Conservation (phyloP, 2,329 filamentous ascomycete species). For the Ascochyta viciae-villosae region DNA sequence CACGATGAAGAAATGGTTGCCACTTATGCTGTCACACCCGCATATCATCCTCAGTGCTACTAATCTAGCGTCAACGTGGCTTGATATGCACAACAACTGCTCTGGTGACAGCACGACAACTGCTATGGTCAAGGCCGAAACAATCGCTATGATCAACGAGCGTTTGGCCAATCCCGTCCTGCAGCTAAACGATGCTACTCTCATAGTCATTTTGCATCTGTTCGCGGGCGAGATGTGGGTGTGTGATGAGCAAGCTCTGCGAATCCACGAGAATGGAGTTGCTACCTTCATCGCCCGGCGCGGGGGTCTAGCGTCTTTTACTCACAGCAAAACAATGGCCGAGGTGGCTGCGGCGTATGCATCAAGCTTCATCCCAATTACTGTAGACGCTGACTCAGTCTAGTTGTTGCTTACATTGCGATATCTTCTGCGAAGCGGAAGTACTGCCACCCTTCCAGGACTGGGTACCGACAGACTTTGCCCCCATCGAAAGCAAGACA, state of each 20-base stretch:
- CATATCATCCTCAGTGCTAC: slow-evolving; percentile 36
- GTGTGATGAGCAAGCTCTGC: slow-evolving; percentile 37
- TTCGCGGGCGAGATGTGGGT: slow-evolving; percentile 41
- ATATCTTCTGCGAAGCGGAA: slow-evolving; percentile 38
- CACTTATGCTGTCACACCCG: slow-evolving; percentile 32
- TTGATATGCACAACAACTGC: slow-evolving; percentile 35
- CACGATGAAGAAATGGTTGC: slow-evolving; percentile 37
- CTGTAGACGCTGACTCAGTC: slow-evolving; percentile 12
- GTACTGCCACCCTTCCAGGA: slow-evolving; percentile 26
- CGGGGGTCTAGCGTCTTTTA: slow-evolving; percentile 29
- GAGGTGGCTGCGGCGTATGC: slow-evolving; percentile 36
- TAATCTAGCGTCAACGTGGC: slow-evolving; percentile 35
- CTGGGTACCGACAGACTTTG: slow-evolving; percentile 17
- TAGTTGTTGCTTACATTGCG: slow-evolving; percentile 34
- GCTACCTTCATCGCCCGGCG: slow-evolving; percentile 31
- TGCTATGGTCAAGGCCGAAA: slow-evolving; percentile 34
- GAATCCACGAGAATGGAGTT: slow-evolving; percentile 35
- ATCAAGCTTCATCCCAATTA: no score
- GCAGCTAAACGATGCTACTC: slow-evolving; percentile 32
- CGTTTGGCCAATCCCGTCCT: slow-evolving; percentile 20
- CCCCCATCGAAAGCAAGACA: neutral
- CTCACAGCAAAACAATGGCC: slow-evolving; percentile 23
- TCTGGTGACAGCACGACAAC: slow-evolving; percentile 38
- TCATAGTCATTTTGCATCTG: slow-evolving; percentile 41
- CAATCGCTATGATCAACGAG: slow-evolving; percentile 36